A percentile compares a stretch with the other conserved stretches of the same genome.
These are phyloP conservation scores for Amyloporia xantha DNA, from an alignment of 768 basidiomycete genomes.

Conservation along the genomic window DNA sequence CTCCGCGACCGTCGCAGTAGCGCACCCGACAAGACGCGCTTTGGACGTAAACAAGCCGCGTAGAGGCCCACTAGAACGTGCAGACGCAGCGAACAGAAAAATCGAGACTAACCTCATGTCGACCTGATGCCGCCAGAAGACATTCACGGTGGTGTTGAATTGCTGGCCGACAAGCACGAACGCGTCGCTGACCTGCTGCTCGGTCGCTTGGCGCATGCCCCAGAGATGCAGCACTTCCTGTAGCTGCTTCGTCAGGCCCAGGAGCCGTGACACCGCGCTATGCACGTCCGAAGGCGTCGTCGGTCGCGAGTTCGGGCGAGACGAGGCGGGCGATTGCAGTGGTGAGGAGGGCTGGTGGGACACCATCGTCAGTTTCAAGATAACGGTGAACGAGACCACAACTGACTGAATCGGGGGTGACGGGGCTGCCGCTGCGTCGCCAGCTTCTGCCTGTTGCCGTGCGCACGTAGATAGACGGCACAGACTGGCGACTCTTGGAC, in stretches of 20 bases:
- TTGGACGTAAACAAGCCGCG: too few relatives aligned
- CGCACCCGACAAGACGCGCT: too few relatives aligned
- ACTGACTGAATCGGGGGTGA: not conserved
- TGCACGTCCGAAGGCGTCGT: slow-evolving; percentile 39
- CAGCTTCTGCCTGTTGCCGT: not conserved
- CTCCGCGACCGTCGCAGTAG: too few relatives aligned
- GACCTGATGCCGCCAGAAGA: slow-evolving; percentile 70
- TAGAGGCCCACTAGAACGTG: not conserved
- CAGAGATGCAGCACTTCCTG: slow-evolving; percentile 68
- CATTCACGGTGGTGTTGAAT: slow-evolving; percentile 73
- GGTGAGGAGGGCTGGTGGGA: slow-evolving; percentile 2
- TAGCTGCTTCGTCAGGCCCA: slow-evolving; percentile 78
- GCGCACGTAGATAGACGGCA: slow-evolving; percentile 2
- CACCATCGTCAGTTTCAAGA: not conserved
- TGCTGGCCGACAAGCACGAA: slow-evolving; percentile 88
- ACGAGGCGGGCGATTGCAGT: not conserved
- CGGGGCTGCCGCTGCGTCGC: not conserved
- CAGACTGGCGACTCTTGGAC: not conserved
- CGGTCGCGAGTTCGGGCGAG: not conserved
- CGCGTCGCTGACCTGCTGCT: slow-evolving; percentile 77
- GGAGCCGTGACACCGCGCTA: slow-evolving; percentile 54
- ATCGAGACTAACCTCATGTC: slow-evolving; percentile 57
- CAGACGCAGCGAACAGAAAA: not conserved
- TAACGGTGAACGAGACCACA: not conserved
- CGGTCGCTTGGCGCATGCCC: slow-evolving; percentile 51